Base-by-base conservation (phyloP, 768 basidiomycete genomes). In the Cystofilobasidium ferigula region DNA sequence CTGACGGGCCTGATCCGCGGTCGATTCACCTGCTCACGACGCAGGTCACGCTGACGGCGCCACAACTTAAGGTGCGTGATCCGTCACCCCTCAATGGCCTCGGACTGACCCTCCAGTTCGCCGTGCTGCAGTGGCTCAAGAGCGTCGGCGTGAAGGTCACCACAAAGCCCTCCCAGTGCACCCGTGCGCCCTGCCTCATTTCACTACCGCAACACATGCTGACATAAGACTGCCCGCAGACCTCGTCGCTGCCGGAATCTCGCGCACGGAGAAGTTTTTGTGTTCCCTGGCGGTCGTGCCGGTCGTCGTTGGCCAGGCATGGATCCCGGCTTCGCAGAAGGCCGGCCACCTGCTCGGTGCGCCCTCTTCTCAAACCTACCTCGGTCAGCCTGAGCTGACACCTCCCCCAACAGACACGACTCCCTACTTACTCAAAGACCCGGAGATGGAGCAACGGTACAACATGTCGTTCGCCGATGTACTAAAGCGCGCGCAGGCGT, bases 261-360 rank as follows among this genome's bases (percentile, higher is more conserved):
- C 85, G 7, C 82, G 91, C 6, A 94, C 92, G 1, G 87, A 91
- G 72, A 95, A 94, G 74, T 87, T 94, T 73, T 79, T 95, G 0
- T 84, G 84, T 70, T 88, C 88, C 0, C 77, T 94, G 70, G 80
- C 86, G 0, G 75, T 75, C 0, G 82, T 81, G 0, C 85, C 87
- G 0, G 79, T 78, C 68, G 78, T 93, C 56, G 76, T 95, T 26
- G 81, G 79, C 3, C 80, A 80, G 61, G 77, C 81, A 38, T 95
- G 91, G 92, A 81, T 86, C 6, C 78, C 74, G 7, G 81, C 81
- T 0, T 86, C 83, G 14, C 80, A 82, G 4, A 79, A 78, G 35
- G 79, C 80, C 9, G 82, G 81, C 48, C 78, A 77, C 42, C 76
- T 92, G 6, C 78, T 90, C 32, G 81, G 90, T 89, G 70, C 67